Conservation (phyloP, 768 basidiomycete genomes). For the Lanmaoa pseudosensibilis region DNA sequence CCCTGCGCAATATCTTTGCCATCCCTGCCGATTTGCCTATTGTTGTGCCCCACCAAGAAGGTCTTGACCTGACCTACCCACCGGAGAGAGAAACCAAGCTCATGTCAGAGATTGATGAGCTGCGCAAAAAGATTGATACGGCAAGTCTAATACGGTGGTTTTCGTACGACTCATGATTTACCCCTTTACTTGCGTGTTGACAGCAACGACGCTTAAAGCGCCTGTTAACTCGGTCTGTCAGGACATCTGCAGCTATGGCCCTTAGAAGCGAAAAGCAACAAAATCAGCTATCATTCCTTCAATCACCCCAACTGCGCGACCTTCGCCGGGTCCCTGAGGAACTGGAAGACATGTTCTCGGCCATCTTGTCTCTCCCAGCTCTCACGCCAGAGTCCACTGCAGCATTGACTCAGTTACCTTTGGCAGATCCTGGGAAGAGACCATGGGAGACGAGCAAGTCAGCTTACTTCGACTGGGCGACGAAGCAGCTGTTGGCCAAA, state of each 20-base stretch:
- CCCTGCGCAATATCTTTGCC: slow-evolving; percentile 82
- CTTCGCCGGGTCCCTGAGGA: slow-evolving; percentile 42
- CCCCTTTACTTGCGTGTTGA: slow-evolving; percentile 1
- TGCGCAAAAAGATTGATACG: slow-evolving; percentile 65
- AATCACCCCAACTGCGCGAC: slow-evolving; percentile 38
- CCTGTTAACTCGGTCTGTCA: slow-evolving; percentile 53
- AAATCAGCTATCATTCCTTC: slow-evolving; percentile 45
- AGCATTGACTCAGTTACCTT: slow-evolving; percentile 32
- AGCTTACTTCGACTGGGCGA: slow-evolving; percentile 80
- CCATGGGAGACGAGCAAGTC: slow-evolving; percentile 75
- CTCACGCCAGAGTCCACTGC: slow-evolving; percentile 41
- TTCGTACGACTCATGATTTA: slow-evolving; percentile 7
- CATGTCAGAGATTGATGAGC: slow-evolving; percentile 64
- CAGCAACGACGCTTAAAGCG: slow-evolving; percentile 71
- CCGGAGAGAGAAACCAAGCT: slow-evolving; percentile 61
- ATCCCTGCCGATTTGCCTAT: slow-evolving; percentile 68
- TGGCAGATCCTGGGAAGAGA: slow-evolving; percentile 62
- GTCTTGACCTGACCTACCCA: slow-evolving; percentile 61
- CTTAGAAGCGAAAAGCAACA: slow-evolving; percentile 46
- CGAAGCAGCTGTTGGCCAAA: slow-evolving; percentile 49
- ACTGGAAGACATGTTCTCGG: slow-evolving; percentile 45
- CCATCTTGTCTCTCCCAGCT: slow-evolving; percentile 50
- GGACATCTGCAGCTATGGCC: slow-evolving; percentile 45
- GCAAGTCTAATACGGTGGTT: slow-evolving; percentile 43
- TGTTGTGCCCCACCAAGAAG: slow-evolving; percentile 74